Evolutionary conservation across 176 grass and related monocot species (phyloP).

Genomic region (Hsuehochloa calcarea): DNA sequence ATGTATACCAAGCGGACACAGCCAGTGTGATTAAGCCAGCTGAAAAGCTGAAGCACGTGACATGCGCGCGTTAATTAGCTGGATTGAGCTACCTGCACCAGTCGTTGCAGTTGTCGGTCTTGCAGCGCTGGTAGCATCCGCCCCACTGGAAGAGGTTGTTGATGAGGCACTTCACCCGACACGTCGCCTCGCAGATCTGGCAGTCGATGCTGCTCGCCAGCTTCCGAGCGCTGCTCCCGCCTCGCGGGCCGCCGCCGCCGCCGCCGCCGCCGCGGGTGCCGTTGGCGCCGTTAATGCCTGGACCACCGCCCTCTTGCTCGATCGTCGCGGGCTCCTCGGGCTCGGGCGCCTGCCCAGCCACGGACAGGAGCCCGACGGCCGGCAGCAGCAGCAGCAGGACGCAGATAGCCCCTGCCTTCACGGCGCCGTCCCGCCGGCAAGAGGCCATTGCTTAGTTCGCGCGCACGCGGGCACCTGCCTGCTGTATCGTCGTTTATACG

Average conservation of each 20-base stretch:
- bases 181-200: constrained; percentile 59
- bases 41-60: neutral
- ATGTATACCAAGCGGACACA: no score
- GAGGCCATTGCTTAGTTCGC: neutral
- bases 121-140: constrained; percentile 45
- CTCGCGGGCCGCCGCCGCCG: neutral
- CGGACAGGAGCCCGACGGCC: neutral
- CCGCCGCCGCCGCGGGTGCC: constrained; percentile 16
- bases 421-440: neutral
- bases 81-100: constrained; percentile 34
- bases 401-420: constrained; percentile 12
- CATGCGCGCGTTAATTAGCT: neutral
- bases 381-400: constrained; percentile 23
- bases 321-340: constrained; percentile 14
- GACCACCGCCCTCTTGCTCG: neutral
- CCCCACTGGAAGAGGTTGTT: constrained; percentile 61
- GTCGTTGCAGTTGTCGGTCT: constrained; percentile 55
- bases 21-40: no score
- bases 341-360: constrained; percentile 24
- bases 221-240: neutral
- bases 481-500: no score
- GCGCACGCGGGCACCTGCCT: neutral
- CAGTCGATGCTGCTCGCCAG: constrained; percentile 50
- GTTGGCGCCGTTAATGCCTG: neutral
- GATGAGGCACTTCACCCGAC: constrained; percentile 53